phyloP scores from a whole-genome alignment of 352 stramenopile species.

The Phytopythium mirpurense region DNA sequence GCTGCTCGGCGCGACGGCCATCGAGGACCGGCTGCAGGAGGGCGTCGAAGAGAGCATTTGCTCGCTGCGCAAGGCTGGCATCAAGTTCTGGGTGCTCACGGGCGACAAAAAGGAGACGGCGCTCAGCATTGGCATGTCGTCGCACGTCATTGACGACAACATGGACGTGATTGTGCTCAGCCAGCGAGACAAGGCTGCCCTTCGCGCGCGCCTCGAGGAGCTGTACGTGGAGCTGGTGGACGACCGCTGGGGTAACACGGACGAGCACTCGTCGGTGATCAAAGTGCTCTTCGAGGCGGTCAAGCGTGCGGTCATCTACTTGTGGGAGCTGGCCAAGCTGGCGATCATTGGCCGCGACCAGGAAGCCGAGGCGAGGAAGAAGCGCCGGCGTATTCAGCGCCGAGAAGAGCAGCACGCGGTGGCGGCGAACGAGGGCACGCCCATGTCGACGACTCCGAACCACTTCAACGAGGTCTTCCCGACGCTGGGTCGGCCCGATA shows the following conservation, averaged over 20 bases:
- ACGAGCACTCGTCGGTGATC: slow-evolving; percentile 70
- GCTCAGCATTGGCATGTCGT: slow-evolving; percentile 86
- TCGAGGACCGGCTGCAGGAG: slow-evolving; percentile 92
- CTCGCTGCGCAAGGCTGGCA: slow-evolving; percentile 89
- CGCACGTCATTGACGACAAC: slow-evolving; percentile 86
- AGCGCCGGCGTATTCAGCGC: slow-evolving; percentile 45
- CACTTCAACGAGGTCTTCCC: slow-evolving; percentile 77
- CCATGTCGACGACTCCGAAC: slow-evolving; percentile 25
- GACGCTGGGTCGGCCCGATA: slow-evolving; percentile 24
- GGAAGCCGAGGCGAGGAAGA: slow-evolving; percentile 62
- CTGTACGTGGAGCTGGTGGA: slow-evolving; percentile 85
- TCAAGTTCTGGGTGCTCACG: slow-evolving; percentile 96
- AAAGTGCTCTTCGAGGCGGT: slow-evolving; percentile 78
- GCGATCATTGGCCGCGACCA: slow-evolving; percentile 67
- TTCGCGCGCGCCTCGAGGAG: slow-evolving; percentile 76
- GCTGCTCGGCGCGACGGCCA: slow-evolving; percentile 88
- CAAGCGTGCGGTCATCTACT: slow-evolving; percentile 59
- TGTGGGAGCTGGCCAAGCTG: slow-evolving; percentile 65
- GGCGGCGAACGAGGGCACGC: slow-evolving; percentile 17
- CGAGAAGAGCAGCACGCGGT: slow-evolving; percentile 37
- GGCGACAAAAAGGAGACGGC: slow-evolving; percentile 89
- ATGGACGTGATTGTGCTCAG: slow-evolving; percentile 88
- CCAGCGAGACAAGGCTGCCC: slow-evolving; percentile 69
- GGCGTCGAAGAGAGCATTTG: slow-evolving; percentile 91
- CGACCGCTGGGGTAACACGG: slow-evolving; percentile 76